These are phyloP conservation scores for Sordaria brevicollis DNA, from an alignment of 495 filamentous ascomycete genomes.

Conservation along the genomic window DNA sequence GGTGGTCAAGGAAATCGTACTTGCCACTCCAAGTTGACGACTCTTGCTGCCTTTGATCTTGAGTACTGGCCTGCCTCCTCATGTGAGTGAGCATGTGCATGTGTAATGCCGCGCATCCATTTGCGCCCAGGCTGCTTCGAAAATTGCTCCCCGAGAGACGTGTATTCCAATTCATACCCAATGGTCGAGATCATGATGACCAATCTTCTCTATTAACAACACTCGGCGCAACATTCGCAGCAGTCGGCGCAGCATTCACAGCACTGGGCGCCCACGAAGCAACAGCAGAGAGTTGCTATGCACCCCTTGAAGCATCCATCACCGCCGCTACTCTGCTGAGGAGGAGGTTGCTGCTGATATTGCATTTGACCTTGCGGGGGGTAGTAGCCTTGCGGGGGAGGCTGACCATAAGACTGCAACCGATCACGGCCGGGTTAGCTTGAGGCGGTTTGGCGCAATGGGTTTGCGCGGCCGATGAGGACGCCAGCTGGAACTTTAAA, in stretches of 20 bases:
- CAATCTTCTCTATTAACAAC: constrained; percentile 24
- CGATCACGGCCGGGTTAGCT: neutral
- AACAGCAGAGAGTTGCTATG: constrained; percentile 63
- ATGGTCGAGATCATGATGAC: neutral
- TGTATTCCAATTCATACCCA: neutral
- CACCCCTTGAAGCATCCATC: constrained; percentile 55
- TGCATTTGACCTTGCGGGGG: constrained; percentile 28
- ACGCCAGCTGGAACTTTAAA: neutral
- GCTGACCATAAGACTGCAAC: constrained; percentile 9
- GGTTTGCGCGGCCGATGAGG: neutral
- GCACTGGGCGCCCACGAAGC: constrained; percentile 67
- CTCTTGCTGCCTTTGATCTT: neutral
- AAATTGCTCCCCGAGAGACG: neutral
- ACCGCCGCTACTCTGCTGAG: constrained; percentile 37
- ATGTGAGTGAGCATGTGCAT: neutral
- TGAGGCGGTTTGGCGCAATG: neutral
- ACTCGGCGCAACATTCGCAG: constrained; percentile 53
- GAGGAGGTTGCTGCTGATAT: constrained; percentile 51
- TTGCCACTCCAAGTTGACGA: neutral
- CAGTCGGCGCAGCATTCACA: constrained; percentile 71
- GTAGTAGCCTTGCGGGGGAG: constrained; percentile 18
- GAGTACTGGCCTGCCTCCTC: neutral
- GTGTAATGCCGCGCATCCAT: neutral
- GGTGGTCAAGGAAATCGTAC: neutral
- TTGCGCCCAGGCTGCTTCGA: neutral